phyloP scores from a whole-genome alignment of 306 rosid species.

The Adenanthera pavonina region DNA sequence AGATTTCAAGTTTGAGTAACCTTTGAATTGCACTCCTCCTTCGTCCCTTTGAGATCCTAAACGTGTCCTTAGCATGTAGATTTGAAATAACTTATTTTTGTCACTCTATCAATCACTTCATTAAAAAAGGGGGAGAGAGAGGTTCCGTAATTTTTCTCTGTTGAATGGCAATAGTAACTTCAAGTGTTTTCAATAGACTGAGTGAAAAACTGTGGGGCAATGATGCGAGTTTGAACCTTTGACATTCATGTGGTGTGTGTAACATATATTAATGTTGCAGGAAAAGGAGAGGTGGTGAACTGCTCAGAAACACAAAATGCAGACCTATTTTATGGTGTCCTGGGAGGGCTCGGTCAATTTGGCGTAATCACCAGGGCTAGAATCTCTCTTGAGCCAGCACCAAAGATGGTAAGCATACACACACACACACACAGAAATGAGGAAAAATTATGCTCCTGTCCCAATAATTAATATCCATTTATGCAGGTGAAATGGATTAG shows the following conservation, averaged over 20 bases:
- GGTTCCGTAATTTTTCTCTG: background rate
- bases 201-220: background rate
- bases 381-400: conserved; percentile 90
- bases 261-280: conserved; percentile 48
- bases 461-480: conserved; percentile 8
- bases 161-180: background rate
- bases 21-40: background rate
- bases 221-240: background rate
- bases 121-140: background rate
- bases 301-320: conserved; percentile 73
- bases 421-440: background rate
- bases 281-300: conserved; percentile 84
- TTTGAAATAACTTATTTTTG: background rate
- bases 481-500: conserved; percentile 94
- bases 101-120: background rate
- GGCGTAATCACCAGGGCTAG: conserved; percentile 91
- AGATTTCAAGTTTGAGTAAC: background rate
- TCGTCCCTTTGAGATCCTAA: background rate
- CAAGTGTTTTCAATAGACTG: background rate
- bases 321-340: conserved; percentile 82
- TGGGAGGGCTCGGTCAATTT: conserved; percentile 98
- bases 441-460: conserved; percentile 4
- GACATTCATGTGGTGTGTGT: conserved; percentile 13
- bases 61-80: background rate
- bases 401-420: conserved; percentile 62